Evolutionary conservation across 2,329 filamentous ascomycete genomes (phyloP).

Genomic region (Cladophialophora bantiana): DNA sequence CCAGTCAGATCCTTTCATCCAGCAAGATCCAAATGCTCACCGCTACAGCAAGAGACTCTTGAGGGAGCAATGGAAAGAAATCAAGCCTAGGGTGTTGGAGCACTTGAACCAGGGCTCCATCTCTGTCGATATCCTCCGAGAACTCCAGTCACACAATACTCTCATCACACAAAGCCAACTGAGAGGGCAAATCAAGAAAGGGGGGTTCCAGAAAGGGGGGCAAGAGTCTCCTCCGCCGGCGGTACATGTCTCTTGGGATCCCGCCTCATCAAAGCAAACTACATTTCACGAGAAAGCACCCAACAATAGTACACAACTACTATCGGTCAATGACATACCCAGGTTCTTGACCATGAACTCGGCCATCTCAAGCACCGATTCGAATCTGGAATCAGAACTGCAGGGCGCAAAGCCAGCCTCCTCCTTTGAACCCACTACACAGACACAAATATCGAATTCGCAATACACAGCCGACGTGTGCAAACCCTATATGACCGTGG

Average conservation of each 20-base stretch:
- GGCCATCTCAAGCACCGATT: background rate
- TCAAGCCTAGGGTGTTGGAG: conserved; percentile 15
- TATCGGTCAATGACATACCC: background rate
- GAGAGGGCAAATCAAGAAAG: conserved; percentile 11
- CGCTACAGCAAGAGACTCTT: conserved; percentile 30
- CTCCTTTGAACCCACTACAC: background rate
- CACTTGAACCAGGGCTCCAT: conserved; percentile 15
- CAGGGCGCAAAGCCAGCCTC: background rate
- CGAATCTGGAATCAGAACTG: background rate
- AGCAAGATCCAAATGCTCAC: conserved; percentile 22
- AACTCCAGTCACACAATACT: background rate
- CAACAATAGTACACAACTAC: background rate
- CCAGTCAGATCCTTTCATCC: conserved; percentile 15
- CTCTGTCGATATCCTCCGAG: conserved; percentile 18
- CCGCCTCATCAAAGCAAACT: background rate
- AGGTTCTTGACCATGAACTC: background rate
- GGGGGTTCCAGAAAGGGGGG: background rate
- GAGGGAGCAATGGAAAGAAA: conserved; percentile 26
- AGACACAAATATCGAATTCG: no score
- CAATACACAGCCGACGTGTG: no score
- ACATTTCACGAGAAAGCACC: background rate
- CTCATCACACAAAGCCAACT: conserved; percentile 14
- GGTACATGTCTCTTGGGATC: background rate
- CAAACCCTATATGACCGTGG: no score
- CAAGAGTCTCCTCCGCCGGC: background rate